Conservation (phyloP, 2,329 filamentous ascomycete genomes). For the Daldinia eschscholtzii region DNA sequence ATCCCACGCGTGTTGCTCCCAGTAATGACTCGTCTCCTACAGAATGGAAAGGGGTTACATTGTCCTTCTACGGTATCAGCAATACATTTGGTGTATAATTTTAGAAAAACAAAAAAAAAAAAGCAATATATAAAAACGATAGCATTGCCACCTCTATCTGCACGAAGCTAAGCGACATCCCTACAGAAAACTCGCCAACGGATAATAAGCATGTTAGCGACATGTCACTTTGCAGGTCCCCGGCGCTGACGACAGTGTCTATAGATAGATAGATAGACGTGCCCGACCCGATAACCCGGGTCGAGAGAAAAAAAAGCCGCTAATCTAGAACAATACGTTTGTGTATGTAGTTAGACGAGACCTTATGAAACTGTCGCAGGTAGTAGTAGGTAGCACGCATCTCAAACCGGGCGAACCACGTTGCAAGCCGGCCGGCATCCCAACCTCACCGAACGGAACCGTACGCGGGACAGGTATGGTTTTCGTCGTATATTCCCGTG, state of each 20-base stretch:
- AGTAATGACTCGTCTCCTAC: not conserved
- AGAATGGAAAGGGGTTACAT: constrained; percentile 2
- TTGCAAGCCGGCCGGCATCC: not conserved
- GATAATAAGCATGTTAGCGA: not conserved
- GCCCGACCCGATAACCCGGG: not conserved
- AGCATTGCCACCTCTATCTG: not conserved
- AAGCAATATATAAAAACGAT: not conserved
- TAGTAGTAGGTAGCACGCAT: not conserved
- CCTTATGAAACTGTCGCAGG: not conserved
- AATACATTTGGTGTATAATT: no score
- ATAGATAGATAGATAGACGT: not conserved
- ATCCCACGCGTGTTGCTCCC: not conserved
- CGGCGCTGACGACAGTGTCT: not conserved
- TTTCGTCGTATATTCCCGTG: no score
- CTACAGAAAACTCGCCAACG: not conserved
- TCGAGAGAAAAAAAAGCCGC: not conserved
- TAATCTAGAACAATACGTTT: not conserved
- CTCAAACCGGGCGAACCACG: not conserved
- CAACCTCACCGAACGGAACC: not conserved
- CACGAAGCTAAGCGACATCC: not conserved
- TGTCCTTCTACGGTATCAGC: not conserved
- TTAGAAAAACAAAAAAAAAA: no score
- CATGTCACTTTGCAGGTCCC: constrained; percentile 2
- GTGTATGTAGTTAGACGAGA: not conserved
- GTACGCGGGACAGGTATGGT: not conserved